Evolutionary conservation across 2,329 filamentous ascomycete genomes (phyloP).

Genomic region (Tricladium varicosporioides): DNA sequence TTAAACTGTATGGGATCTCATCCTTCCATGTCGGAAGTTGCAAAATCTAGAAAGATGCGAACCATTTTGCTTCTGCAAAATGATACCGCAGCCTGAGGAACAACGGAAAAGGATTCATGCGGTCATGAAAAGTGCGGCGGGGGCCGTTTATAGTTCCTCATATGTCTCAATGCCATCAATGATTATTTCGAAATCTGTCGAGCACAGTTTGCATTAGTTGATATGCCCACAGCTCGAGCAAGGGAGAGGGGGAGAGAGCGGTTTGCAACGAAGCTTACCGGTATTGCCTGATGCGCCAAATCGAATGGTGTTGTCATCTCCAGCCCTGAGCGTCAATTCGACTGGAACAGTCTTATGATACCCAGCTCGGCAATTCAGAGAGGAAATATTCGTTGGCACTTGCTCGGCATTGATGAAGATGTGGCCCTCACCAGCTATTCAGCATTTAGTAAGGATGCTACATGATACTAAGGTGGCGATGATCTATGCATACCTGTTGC

Average conservation of each 20-base stretch:
- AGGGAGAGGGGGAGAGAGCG: not conserved
- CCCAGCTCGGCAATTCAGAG: slow-evolving; percentile 38
- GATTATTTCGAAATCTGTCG: slow-evolving; percentile 16
- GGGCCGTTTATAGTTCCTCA: not conserved
- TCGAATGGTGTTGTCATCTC: slow-evolving; percentile 37
- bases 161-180: slow-evolving; percentile 18
- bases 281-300: slow-evolving; percentile 35
- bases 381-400: slow-evolving; percentile 36
- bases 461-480: not conserved
- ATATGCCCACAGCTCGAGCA: not conserved
- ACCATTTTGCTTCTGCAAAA: too few relatives aligned
- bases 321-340: slow-evolving; percentile 29
- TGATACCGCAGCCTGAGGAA: too few relatives aligned
- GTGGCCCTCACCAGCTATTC: slow-evolving; percentile 35
- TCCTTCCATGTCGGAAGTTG: too few relatives aligned
- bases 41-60: too few relatives aligned
- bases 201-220: not conserved
- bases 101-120: too few relatives aligned
- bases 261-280: slow-evolving; percentile 21
- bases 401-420: slow-evolving; percentile 36
- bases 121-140: too few relatives aligned
- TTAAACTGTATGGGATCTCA: too few relatives aligned
- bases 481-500: slow-evolving; percentile 23
- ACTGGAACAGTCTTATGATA: slow-evolving; percentile 37
- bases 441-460: not conserved